These are phyloP conservation scores for Erucastrum elatum DNA, from an alignment of 345 rosid genomes.

Conservation along the genomic window DNA sequence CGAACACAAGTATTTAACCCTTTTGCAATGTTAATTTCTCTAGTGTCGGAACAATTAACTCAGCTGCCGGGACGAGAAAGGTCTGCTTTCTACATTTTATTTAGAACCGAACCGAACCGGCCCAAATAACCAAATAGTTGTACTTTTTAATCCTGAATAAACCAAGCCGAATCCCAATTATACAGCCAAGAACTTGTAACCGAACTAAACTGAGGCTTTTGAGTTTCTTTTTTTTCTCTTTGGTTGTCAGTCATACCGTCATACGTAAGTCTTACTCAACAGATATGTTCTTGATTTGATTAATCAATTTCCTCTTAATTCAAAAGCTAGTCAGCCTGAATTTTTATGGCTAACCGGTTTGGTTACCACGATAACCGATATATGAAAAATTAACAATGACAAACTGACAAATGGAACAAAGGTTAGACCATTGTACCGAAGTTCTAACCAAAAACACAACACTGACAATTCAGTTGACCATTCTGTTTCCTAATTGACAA, in stretches of 20 bases:
- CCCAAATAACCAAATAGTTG: not conserved
- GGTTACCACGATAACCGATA: constrained; percentile 1
- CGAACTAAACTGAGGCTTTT: not conserved
- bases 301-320: too few species aligned
- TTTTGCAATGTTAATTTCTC: not conserved
- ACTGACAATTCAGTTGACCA: not conserved
- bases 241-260: not conserved
- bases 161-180: not conserved
- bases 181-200: not conserved
- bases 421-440: not conserved
- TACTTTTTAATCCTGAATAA: not conserved
- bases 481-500: not conserved
- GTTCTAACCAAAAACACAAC: not conserved
- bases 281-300: too few species aligned
- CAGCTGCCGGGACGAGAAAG: constrained; percentile 24
- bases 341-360: not conserved
- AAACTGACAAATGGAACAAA: not conserved
- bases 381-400: not conserved
- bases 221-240: not conserved
- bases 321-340: not conserved
- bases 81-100: constrained; percentile 13
- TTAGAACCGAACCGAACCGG: not conserved
- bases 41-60: not conserved
- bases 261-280: not conserved
- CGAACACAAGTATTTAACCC: not conserved